Base-by-base conservation (phyloP, 495 filamentous ascomycete species). In the Alectoria sarmentosa region DNA sequence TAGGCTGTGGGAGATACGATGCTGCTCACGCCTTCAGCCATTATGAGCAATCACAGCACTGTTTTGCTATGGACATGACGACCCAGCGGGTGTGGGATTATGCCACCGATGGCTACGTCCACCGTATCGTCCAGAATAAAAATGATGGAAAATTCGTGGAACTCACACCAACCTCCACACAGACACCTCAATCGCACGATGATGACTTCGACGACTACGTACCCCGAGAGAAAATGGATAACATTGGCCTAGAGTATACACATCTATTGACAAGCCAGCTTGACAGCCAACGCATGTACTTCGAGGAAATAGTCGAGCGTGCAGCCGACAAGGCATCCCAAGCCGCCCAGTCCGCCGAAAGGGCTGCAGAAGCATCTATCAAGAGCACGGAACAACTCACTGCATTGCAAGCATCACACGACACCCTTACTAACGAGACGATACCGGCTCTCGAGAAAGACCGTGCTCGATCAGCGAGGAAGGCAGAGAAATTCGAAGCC, bases 61-160 rank as follows among this genome's bases (percentile, higher is more conserved):
- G 85, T 65, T 98, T 95, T 72, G 90, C 91, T 57, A 88, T 98
- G 77, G 95, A 98, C 72, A 83, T 98, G 39, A 84, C 84, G 49
- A 92, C 92, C 0, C 93, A 98, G 72, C 89, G 93, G 65, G 91
- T 98, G 8, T 98, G 94, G 94, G 95, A 98, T 78, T 98, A 98
- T 71, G 88, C 88, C 0, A 89, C 89, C 41, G 95, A 98, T 69
- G 88, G 86, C 66, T 98, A 96, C 79, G 94, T 98, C 26, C 94
- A 98, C 76, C 88, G 94, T 14, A 85, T 98, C 41, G 93, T 98
- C 62, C 88, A 94, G 68, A 90, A 89, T 69, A 95, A 96, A 76
- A 86, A 88, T 7, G 91, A 96, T 72, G 91, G 90, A 57, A 91
- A 97, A 71, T 80, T 96, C 1, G 87, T 96, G 49, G 92, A 96